Evolutionary conservation across 2,329 filamentous ascomycete genomes (phyloP).

Genomic region (Colletotrichum sp.): DNA sequence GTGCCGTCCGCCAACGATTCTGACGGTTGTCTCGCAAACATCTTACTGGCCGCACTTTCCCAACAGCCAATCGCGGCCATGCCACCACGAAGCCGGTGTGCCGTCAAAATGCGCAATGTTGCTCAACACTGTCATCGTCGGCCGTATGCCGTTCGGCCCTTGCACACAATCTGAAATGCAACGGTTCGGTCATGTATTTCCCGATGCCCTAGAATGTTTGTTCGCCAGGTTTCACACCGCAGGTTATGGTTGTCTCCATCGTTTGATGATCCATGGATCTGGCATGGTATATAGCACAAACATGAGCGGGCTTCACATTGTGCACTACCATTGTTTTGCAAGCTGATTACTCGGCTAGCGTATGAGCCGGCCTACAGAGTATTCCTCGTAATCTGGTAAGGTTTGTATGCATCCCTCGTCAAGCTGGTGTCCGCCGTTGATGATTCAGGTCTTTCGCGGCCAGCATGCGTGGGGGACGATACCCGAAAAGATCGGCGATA

Average conservation of each 20-base stretch:
- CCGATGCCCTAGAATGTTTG: neutral
- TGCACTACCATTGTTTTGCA: neutral
- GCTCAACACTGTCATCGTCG: neutral
- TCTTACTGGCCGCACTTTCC: neutral
- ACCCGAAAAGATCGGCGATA: neutral
- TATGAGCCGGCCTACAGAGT: neutral
- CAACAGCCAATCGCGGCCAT: neutral
- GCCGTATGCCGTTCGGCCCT: neutral
- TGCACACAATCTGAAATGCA: neutral
- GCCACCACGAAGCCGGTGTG: neutral
- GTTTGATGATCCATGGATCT: slow-evolving; percentile 24
- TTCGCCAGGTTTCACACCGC: slow-evolving; percentile 2
- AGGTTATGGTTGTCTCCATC: slow-evolving; percentile 5
- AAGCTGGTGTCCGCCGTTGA: neutral
- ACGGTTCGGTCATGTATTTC: neutral
- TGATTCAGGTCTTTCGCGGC: neutral
- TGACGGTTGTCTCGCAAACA: neutral
- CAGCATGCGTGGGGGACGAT: neutral
- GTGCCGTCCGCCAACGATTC: neutral
- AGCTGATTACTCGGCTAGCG: neutral
- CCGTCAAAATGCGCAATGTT: neutral
- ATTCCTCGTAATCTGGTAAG: neutral
- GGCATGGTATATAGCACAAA: slow-evolving; percentile 12
- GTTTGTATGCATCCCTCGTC: neutral
- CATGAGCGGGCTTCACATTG: neutral